These are phyloP conservation scores for Talaromyces sp. DNA, from an alignment of 2,329 filamentous ascomycete genomes.

Conservation along the genomic window DNA sequence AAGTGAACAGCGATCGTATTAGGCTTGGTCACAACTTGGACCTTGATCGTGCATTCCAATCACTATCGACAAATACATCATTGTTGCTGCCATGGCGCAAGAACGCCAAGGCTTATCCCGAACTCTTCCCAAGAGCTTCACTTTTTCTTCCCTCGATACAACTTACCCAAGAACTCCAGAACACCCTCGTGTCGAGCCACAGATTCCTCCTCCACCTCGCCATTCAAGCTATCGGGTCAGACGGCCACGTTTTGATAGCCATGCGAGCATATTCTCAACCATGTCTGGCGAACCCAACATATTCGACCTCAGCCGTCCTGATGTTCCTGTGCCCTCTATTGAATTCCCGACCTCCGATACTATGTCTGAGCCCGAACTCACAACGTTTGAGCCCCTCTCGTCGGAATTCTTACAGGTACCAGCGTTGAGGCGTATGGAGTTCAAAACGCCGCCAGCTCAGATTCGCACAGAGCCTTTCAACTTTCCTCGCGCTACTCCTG, in stretches of 20 bases:
- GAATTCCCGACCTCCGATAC: conserved; percentile 30
- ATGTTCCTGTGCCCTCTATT: conserved; percentile 42
- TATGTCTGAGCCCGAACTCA: conserved; percentile 24
- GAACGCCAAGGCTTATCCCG: conserved; percentile 39
- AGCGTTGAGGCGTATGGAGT: conserved; percentile 31
- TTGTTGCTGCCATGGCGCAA: conserved; percentile 30
- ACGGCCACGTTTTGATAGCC: conserved; percentile 35
- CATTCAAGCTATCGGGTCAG: conserved; percentile 40
- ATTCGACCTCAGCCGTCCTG: conserved; percentile 30
- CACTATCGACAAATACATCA: not conserved
- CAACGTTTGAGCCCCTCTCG: conserved; percentile 23
- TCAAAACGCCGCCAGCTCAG: conserved; percentile 44
- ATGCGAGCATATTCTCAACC: conserved; percentile 33
- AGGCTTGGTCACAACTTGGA: not conserved
- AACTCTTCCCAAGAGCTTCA: conserved; percentile 46
- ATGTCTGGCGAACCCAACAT: conserved; percentile 30
- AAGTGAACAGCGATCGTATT: conserved; percentile 3
- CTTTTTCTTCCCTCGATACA: conserved; percentile 31
- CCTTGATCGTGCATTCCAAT: not conserved
- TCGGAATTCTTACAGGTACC: conserved; percentile 38
- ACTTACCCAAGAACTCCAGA: conserved; percentile 42
- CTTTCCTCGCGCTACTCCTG: conserved; percentile 23
- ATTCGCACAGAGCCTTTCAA: conserved; percentile 37
- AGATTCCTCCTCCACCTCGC: conserved; percentile 42
- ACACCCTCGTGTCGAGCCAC: conserved; percentile 33